These are phyloP conservation scores for Agaricus blazei DNA, from an alignment of 768 basidiomycete genomes.

Conservation along the genomic window DNA sequence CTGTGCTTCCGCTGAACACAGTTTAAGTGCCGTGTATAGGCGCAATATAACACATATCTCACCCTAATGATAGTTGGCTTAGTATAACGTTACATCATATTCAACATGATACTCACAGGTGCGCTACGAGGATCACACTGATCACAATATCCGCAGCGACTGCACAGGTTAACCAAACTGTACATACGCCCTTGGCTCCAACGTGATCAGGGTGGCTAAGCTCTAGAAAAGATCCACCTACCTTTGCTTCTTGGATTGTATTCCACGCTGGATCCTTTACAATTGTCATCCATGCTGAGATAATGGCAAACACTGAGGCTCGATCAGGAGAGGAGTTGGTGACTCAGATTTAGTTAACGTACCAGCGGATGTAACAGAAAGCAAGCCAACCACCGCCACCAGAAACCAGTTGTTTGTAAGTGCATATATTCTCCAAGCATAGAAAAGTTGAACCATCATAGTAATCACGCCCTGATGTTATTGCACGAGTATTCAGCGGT, in stretches of 20 bases:
- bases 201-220: not conserved
- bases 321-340: not conserved
- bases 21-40: not conserved
- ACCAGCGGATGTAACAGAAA: conserved; percentile 17
- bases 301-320: conserved; percentile 20
- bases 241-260: too few species aligned
- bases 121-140: conserved; percentile 35
- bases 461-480: conserved; percentile 36
- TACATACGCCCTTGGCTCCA: conserved; percentile 15
- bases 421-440: conserved; percentile 30
- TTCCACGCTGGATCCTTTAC: too few species aligned
- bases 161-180: conserved; percentile 37
- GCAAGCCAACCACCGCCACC: conserved; percentile 13
- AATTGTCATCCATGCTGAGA: conserved; percentile 14
- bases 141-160: conserved; percentile 37
- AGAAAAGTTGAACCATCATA: conserved; percentile 40
- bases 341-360: not conserved
- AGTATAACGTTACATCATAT: not conserved
- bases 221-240: not conserved
- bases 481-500: too few species aligned
- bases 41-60: not conserved
- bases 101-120: conserved; percentile 27
- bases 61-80: not conserved
- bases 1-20: conserved; percentile 28
- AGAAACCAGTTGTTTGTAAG: conserved; percentile 20